Evolutionary conservation across 1,139 yeast species (phyloP).

Genomic region (Geotrichum cucujoidarum): DNA sequence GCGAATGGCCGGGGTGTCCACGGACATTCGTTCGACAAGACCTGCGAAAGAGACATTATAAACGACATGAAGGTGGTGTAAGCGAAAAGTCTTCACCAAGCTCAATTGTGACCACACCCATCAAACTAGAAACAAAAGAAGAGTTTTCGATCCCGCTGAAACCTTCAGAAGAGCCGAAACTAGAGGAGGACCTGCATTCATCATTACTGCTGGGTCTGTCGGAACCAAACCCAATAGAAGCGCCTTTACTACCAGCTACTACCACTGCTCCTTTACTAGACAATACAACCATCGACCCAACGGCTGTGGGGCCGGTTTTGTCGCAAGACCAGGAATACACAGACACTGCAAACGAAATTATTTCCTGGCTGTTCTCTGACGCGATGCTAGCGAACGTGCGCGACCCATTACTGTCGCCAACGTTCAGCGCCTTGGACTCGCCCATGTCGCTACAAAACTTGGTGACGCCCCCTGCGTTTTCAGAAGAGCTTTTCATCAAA

Average conservation of each 20-base stretch:
- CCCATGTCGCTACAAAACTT: slow-evolving; percentile 38
- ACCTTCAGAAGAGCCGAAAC: no score
- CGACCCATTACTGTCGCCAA: slow-evolving; percentile 32
- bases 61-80: no score
- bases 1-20: slow-evolving; percentile 18
- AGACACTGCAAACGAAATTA: slow-evolving; percentile 24
- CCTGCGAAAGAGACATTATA: slow-evolving; percentile 15
- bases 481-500: slow-evolving; percentile 17
- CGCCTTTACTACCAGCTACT: background rate
- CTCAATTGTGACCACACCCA: no score
- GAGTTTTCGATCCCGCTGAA: no score
- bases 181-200: no score
- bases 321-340: no score
- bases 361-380: slow-evolving; percentile 39
- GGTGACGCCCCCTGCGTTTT: slow-evolving; percentile 36
- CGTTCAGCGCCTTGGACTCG: slow-evolving; percentile 31
- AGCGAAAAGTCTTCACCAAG: no score
- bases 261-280: no score
- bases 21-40: slow-evolving; percentile 19
- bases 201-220: background rate
- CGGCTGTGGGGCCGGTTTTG: no score
- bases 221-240: background rate
- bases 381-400: slow-evolving; percentile 32
- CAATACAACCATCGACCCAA: background rate
- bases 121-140: no score